phyloP scores from a whole-genome alignment of 2,329 filamentous ascomycete genomes.

The Sporothrix luriei region DNA sequence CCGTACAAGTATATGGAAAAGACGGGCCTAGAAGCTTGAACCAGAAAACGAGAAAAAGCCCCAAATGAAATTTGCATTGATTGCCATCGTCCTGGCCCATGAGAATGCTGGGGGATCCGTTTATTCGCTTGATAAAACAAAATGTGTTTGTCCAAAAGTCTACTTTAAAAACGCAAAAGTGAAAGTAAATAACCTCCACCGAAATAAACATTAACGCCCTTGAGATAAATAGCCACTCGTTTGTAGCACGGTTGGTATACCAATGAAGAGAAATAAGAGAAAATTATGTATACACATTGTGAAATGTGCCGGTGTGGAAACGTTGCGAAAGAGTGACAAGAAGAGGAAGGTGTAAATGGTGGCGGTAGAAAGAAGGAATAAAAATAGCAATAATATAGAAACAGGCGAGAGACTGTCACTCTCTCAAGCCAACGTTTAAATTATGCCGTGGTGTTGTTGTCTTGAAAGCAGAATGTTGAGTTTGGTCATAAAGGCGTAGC shows the following conservation, averaged over 20 bases:
- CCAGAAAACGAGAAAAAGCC: not conserved
- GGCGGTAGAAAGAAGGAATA: not conserved
- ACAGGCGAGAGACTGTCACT: slow-evolving; percentile 6
- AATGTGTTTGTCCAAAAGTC: slow-evolving; percentile 8
- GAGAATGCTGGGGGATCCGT: not conserved
- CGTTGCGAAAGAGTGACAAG: not conserved
- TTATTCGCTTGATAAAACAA: slow-evolving; percentile 1
- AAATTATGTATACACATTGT: not conserved
- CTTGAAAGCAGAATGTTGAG: not conserved
- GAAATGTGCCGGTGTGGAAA: not conserved
- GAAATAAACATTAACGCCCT: slow-evolving; percentile 17
- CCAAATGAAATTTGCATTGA: not conserved
- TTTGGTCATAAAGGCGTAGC: slow-evolving; percentile 27
- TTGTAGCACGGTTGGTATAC: slow-evolving; percentile 23
- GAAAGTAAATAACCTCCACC: slow-evolving; percentile 8
- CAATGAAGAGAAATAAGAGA: not conserved
- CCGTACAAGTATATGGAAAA: not conserved
- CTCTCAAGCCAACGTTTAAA: not conserved
- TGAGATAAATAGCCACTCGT: slow-evolving; percentile 10
- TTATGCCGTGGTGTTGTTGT: not conserved
- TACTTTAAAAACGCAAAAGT: not conserved
- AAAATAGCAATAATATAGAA: slow-evolving; percentile 16
- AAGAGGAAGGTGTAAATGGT: not conserved
- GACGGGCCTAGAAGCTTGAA: not conserved
- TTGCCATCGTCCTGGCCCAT: not conserved